Percentiles rank a stretch among this genome's conserved stretches.
phyloP scores from a whole-genome alignment of 2,329 filamentous ascomycete species.

The Fusarium verrucosum region DNA sequence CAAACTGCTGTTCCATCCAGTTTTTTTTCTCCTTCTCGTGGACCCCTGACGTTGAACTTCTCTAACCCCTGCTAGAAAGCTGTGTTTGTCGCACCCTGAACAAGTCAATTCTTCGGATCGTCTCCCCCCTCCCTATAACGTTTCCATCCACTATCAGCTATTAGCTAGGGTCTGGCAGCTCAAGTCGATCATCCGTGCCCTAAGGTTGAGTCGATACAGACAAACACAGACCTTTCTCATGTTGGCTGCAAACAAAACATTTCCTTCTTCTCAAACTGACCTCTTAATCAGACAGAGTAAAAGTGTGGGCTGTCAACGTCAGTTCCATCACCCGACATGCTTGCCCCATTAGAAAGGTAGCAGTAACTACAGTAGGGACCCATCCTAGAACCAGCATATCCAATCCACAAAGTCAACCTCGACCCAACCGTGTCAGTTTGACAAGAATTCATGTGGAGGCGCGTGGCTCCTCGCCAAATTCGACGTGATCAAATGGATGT shows the following conservation, averaged over 20 bases:
- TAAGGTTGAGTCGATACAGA: background rate
- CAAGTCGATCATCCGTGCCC: conserved; percentile 35
- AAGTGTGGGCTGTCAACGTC: conserved; percentile 33
- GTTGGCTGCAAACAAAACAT: background rate
- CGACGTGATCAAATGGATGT: conserved; percentile 8
- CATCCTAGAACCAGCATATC: conserved; percentile 32
- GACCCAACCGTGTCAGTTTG: conserved; percentile 10
- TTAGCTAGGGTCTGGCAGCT: conserved; percentile 27
- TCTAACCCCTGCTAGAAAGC: conserved; percentile 11
- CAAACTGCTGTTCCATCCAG: conserved; percentile 5
- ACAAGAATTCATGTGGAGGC: conserved; percentile 22
- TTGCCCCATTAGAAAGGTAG: conserved; percentile 33
- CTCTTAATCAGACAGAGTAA: background rate
- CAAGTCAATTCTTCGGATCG: conserved; percentile 28
- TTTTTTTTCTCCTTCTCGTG: background rate
- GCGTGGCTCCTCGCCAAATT: conserved; percentile 16
- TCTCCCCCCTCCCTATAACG: conserved; percentile 12
- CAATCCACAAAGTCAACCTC: conserved; percentile 28
- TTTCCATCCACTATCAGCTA: conserved; percentile 23
- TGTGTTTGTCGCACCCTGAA: conserved; percentile 17
- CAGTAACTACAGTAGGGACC: conserved; percentile 8
- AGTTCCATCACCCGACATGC: conserved; percentile 34
- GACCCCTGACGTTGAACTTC: conserved; percentile 14
- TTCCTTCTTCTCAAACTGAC: background rate
- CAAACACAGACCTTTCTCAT: background rate